A percentile compares a stretch with the other conserved stretches of the same genome.
Conservation (phyloP, 352 stramenopile genomes). For the Pythium aristosporum region DNA sequence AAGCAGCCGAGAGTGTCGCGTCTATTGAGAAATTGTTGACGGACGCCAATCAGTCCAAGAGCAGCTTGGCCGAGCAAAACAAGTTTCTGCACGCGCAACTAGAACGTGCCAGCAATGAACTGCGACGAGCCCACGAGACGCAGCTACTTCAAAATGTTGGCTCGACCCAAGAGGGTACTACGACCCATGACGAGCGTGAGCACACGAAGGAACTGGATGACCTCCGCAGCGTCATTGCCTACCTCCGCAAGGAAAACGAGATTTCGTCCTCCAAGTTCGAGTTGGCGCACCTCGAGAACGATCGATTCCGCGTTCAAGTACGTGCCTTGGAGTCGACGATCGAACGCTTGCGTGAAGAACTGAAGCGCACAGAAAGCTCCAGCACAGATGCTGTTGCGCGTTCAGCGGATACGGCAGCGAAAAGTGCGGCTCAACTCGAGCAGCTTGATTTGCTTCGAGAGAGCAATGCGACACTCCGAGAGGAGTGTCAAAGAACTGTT, state of each 20-base stretch:
- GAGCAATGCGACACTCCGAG: conserved; percentile 75
- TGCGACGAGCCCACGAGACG: conserved; percentile 59
- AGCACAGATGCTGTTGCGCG: neutral
- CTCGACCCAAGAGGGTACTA: neutral
- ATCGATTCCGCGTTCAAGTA: conserved; percentile 53
- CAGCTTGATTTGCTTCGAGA: conserved; percentile 76
- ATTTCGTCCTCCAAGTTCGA: conserved; percentile 71
- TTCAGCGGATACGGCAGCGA: conserved; percentile 27
- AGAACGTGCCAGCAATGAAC: conserved; percentile 51
- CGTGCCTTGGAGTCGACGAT: conserved; percentile 59
- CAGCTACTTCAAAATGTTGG: conserved; percentile 37
- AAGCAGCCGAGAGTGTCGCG: conserved; percentile 30
- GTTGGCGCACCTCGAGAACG: conserved; percentile 64
- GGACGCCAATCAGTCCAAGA: conserved; percentile 51
- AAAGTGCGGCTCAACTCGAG: conserved; percentile 65
- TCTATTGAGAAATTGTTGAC: conserved; percentile 53
- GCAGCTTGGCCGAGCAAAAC: conserved; percentile 61
- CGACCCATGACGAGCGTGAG: conserved; percentile 12
- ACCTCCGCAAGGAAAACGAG: conserved; percentile 66
- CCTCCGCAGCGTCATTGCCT: conserved; percentile 67
- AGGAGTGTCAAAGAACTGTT: conserved; percentile 66
- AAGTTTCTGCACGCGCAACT: conserved; percentile 73
- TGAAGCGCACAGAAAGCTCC: conserved; percentile 41
- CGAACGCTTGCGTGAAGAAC: conserved; percentile 54
- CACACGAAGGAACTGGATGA: conserved; percentile 63